These are phyloP conservation scores for Acanthamoeba sp. DNA, from an alignment of 208 protist genomes.

Conservation along the genomic window DNA sequence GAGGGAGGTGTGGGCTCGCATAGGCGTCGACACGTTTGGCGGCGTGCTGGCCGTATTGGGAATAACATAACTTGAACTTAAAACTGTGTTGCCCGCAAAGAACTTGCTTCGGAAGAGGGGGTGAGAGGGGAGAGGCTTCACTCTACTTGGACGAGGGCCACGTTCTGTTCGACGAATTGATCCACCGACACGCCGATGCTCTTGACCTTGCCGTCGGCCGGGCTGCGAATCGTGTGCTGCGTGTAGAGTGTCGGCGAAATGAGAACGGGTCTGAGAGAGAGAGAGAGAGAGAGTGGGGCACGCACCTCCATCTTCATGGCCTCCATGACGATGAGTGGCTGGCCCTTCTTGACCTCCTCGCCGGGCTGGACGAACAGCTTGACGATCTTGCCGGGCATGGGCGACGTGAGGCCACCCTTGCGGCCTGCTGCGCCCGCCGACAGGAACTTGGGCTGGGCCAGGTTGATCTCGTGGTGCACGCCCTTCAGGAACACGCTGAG, in stretches of 20 bases:
- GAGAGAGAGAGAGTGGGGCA: not conserved
- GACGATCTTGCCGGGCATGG: constrained; percentile 95
- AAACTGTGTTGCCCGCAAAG: too few species aligned
- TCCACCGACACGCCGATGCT: constrained; percentile 17
- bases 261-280: not conserved
- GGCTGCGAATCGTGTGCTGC: constrained; percentile 60
- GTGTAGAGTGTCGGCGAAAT: not conserved
- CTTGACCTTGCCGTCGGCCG: constrained; percentile 59
- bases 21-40: too few species aligned
- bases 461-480: constrained; percentile 61
- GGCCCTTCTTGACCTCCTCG: constrained; percentile 91
- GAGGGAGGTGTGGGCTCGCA: too few species aligned
- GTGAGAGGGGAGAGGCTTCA: too few species aligned
- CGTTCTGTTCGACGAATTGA: not conserved
- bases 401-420: constrained; percentile 78
- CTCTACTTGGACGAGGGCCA: not conserved
- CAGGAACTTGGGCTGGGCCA: constrained; percentile 85
- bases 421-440: not conserved
- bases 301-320: constrained; percentile 97
- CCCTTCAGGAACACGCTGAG: constrained; percentile 81
- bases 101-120: too few species aligned
- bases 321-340: constrained; percentile 94
- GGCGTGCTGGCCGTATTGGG: too few species aligned
- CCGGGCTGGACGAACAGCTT: constrained; percentile 92
- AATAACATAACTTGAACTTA: too few species aligned